Conservation (phyloP, 139 green algal genomes). For the Prasinococcaceae sp. region DNA sequence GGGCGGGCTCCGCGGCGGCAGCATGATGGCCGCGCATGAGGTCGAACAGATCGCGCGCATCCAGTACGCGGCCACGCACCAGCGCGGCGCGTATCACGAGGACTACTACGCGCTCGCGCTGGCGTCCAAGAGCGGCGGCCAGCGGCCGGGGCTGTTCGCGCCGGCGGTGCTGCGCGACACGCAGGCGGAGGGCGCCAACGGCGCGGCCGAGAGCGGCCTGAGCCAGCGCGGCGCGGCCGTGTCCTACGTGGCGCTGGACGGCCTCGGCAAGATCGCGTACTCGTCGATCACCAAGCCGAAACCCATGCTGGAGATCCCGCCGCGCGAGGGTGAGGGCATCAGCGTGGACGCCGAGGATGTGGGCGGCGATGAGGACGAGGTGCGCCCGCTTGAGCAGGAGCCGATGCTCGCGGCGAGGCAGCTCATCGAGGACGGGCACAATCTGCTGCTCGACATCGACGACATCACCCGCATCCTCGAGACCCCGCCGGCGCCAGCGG, state of each 20-base stretch:
- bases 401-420: conserved; percentile 83
- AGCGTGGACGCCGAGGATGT: not conserved
- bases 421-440: conserved; percentile 90
- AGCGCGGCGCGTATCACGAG: conserved; percentile 63
- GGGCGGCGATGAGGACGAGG: conserved; percentile 6
- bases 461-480: too few species aligned
- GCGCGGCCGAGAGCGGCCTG: too few species aligned
- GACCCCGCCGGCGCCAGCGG: too few species aligned
- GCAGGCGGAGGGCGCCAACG: too few species aligned
- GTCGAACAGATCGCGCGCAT: conserved; percentile 83
- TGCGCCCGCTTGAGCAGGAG: conserved; percentile 58
- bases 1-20: conserved; percentile 5
- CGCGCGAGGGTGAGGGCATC: conserved; percentile 1
- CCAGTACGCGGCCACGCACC: conserved; percentile 61
- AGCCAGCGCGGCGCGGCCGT: conserved; percentile 21
- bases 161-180: too few species aligned
- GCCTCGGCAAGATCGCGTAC: conserved; percentile 60
- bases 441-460: conserved; percentile 77
- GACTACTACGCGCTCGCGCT: conserved; percentile 90
- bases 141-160: too few species aligned
- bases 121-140: too few species aligned
- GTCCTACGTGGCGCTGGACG: conserved; percentile 55
- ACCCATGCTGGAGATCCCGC: conserved; percentile 60
- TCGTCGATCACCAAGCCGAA: conserved; percentile 55
- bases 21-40: conserved; percentile 62